phyloP scores from a whole-genome alignment of 257 asterid species.

The Paraleonurus japonicus region DNA sequence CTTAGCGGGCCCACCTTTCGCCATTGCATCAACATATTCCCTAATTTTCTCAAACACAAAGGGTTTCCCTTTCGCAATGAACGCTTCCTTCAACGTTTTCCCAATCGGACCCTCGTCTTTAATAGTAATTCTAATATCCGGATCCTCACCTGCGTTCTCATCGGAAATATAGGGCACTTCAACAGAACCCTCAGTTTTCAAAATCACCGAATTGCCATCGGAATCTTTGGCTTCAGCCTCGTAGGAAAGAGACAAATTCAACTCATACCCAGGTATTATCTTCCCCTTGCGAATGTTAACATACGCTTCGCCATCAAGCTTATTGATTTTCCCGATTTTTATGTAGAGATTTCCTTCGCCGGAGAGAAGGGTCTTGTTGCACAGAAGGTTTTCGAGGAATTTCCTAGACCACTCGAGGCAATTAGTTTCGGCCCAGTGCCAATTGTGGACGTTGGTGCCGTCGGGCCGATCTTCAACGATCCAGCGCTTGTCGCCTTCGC shows the following conservation, averaged over 20 bases:
- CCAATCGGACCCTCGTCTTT: conserved; percentile 84
- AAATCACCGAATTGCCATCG: conserved; percentile 40
- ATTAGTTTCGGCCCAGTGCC: conserved; percentile 97
- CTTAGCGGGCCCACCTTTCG: conserved; percentile 85
- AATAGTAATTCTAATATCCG: conserved; percentile 53
- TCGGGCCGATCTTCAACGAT: conserved; percentile 94
- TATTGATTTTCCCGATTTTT: conserved; percentile 49
- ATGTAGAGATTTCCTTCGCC: conserved; percentile 69
- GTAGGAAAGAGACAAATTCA: conserved; percentile 60
- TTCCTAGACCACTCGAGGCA: conserved; percentile 84
- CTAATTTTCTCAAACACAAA: conserved; percentile 73
- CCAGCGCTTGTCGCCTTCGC: conserved; percentile 97
- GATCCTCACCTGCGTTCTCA: conserved; percentile 96
- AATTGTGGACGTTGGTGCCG: conserved; percentile 94
- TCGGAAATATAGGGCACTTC: conserved; percentile 87
- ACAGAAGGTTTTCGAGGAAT: conserved; percentile 56
- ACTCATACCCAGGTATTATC: conserved; percentile 84
- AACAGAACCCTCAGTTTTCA: conserved; percentile 64
- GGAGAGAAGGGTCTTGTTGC: conserved; percentile 47
- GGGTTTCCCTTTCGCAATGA: conserved; percentile 62
- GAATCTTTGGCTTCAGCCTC: conserved; percentile 74
- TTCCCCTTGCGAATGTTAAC: conserved; percentile 93
- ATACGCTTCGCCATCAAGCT: conserved; percentile 85
- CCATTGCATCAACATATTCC: conserved; percentile 63
- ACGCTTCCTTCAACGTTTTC: conserved; percentile 71